Base-by-base conservation (phyloP, 2,329 filamentous ascomycete species). In the Bisporella sp. region DNA sequence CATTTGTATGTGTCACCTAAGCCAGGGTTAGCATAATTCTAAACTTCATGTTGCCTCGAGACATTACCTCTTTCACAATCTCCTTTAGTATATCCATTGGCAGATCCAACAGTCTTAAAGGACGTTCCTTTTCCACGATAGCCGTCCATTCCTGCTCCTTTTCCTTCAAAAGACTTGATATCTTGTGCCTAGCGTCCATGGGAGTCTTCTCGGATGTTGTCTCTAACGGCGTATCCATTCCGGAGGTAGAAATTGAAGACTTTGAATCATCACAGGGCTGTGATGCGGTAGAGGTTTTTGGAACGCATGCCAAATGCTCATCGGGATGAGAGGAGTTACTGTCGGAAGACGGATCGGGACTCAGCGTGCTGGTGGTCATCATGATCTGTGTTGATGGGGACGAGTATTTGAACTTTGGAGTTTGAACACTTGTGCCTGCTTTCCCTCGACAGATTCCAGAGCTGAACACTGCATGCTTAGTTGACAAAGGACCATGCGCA, bases 1-100 rank as follows among this genome's bases (percentile, higher is more conserved):
- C 88, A 66, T 90, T 92, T 5, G 86, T 89, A 63, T 90, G 84
- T 4, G 84, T 87, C 48, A 91, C 77, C 86, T 89, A 62, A 13
- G 9, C 7, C 8, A 8, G 29, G 40, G 7, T 21, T 12, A 13
- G 40, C 40, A 12, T 12, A 41, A 43, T 31, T 8, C 13, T 37
- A 45, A 6, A 41, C 13, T 33, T 13, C 31, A 13, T 13, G 9
- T 35, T 29, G 28, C n/a, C 47, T 6, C 7, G 43, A 40, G 41
- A 41, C 60, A 72, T 64, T 71, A 83, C 85, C 77, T 93, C 84
- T 68, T 87, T 86, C 49, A 92, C 79, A 53, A 93, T 88, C 59
- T 89, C 76, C 57, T 86, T 85, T 41, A 93, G 69, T 21, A 93
- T 77, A 64, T 93, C 89, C 53, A 90, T 73, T 1, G 89, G 88